Base-by-base conservation (phyloP, 2,329 filamentous ascomycete species). In the Trichoderma asperellum region DNA sequence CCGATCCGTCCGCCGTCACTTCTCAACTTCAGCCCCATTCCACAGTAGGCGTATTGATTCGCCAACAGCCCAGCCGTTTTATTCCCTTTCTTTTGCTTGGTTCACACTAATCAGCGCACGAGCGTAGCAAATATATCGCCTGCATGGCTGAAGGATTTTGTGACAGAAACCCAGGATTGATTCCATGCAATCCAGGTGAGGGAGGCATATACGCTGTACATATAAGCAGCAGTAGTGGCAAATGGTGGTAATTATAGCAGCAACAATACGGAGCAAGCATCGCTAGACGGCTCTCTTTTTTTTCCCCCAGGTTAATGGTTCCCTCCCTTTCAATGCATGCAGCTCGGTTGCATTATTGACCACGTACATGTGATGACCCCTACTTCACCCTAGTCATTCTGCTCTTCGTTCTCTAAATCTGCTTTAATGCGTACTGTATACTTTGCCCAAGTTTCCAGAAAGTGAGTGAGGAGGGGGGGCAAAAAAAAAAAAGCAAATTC, bases 1-100 rank as follows among this genome's bases (percentile, higher is more conserved):
- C 63, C 63, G 63, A 67, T 67, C 63, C 63, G 63, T 57, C 62
- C 62, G 62, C 62, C 62, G 52, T 67, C 63, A 67, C 40, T 66
- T 59, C 55, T 59, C 55, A 37, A 5, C 21, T 24, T 37, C 61
- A 58, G 40, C 55, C 37, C 63, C 47, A 24, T 27, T 57, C 55
- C 29, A 43, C 40, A 43, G 55, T 16, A 29, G 14, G 27, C 27
- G 24, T n/a, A 35, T 35, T 18, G n/a, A 7, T 21, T n/a, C 35
- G 21, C 21, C 40, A 43, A 12, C 18, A 16, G 18, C 35, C 61
- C 61, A 43, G 27, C 61, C 61, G 40, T n/a, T 40, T 40, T 18
- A 11, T 7, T 8, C 7, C 21, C 4, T 21, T 18, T 21, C 8
- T 34, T 27, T 61, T 21, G 4, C 18, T 34, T 61, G 2, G 29